Conservation (phyloP, 768 basidiomycete species). For the Rhodosporidiobolus odoratus region DNA sequence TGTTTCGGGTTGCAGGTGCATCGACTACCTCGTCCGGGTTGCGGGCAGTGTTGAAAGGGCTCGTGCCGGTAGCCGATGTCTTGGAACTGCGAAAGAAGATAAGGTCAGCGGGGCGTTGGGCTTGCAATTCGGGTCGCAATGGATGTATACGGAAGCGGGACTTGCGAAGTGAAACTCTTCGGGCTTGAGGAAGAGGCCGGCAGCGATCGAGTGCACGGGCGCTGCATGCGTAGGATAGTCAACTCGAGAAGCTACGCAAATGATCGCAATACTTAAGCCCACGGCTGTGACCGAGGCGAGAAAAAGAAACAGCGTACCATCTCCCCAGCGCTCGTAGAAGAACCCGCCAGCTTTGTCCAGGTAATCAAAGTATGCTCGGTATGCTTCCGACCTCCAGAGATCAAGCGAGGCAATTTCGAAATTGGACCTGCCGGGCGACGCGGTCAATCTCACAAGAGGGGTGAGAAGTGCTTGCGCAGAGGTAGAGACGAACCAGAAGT, state of each 20-base stretch:
- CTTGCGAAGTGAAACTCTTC: slow-evolving; percentile 83
- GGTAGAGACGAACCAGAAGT: background rate
- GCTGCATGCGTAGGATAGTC: slow-evolving; percentile 49
- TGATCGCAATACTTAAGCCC: background rate
- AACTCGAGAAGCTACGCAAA: no score
- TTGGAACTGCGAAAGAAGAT: no score
- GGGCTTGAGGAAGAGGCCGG: slow-evolving; percentile 77
- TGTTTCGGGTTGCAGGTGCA: slow-evolving; percentile 2
- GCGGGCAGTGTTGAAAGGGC: slow-evolving; percentile 86
- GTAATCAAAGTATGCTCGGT: slow-evolving; percentile 73
- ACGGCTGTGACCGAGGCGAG: background rate
- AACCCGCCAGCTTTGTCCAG: slow-evolving; percentile 70
- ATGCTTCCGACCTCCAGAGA: slow-evolving; percentile 77
- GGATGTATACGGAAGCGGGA: no score
- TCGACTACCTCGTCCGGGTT: background rate
- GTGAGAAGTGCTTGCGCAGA: background rate
- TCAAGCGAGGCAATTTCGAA: slow-evolving; percentile 83
- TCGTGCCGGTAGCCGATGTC: slow-evolving; percentile 53
- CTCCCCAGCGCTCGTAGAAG: slow-evolving; percentile 77
- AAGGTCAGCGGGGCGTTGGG: background rate
- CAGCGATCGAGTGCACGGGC: slow-evolving; percentile 82
- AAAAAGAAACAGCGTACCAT: slow-evolving; percentile 45
- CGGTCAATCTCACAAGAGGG: slow-evolving; percentile 46
- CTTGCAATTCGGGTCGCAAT: no score
- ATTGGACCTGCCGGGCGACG: slow-evolving; percentile 64